Base-by-base conservation (phyloP, 176 grass and related monocot species). In the Carex scoparia region DNA sequence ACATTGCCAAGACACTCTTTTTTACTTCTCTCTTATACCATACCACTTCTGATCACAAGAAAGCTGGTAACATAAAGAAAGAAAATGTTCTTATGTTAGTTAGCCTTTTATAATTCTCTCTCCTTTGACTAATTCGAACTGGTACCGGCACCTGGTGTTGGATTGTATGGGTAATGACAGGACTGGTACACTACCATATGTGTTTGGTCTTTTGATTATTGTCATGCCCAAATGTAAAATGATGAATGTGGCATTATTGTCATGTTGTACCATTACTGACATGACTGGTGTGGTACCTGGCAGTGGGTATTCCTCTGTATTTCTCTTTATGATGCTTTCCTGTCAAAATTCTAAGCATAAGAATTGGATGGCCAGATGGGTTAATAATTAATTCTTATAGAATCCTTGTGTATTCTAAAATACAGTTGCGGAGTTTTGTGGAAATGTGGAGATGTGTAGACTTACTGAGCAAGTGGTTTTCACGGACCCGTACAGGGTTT, bases 391-490 rank as follows among this genome's bases (percentile, higher is more conserved):
- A 8, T 32, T 78, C 28, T 78, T 51, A 78, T 19, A 71, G 11
- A 42, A 1, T 77, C 46, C n/a, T 83, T 51, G 51, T 84, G 60
- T 59, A 79, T 38, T 79, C 16, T 61, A 9, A 35, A 55, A 63
- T 89, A 82, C 92, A 99, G 96, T 99, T 89, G 91, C 96, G 7
- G 84, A 92, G 51, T 98, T 86, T 85, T 95, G 91, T 65, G 96
- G 33, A 23, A 98, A 98, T 88, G 89, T 86, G 70, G 93, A 94
- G 88, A 82, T 98, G 86, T 94, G 93, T 65, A 93, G 96, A 87
- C 96, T 91, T 6, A 98, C 93, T 0, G 96, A 95, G 81, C 90
- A 94, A 89, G 96, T 98, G 7, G 88, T 98, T 14, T 99, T 99
- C 81, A 94, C 96, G 2, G 93, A 99, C 65, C 96, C 96, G 1